These are phyloP conservation scores for Globisporangium orthogonon DNA, from an alignment of 352 stramenopile species.

Conservation along the genomic window DNA sequence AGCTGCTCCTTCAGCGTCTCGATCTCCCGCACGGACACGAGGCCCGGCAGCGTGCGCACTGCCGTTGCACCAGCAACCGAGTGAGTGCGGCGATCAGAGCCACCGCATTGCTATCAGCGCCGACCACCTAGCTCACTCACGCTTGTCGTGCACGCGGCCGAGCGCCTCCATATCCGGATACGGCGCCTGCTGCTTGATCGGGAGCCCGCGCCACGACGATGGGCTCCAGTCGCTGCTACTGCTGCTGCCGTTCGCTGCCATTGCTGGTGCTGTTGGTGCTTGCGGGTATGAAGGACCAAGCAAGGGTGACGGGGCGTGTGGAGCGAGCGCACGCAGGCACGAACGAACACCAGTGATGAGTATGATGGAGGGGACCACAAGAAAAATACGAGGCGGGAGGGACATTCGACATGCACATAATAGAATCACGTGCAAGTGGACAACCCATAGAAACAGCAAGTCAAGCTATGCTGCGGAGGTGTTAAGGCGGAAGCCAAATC, in stretches of 20 bases:
- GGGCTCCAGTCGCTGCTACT: constrained; percentile 36
- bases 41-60: constrained; percentile 79
- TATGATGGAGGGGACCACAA: no score
- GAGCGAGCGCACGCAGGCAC: no score
- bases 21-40: constrained; percentile 97
- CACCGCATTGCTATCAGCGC: no score
- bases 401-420: no score
- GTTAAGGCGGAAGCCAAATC: no score
- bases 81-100: background rate
- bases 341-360: no score
- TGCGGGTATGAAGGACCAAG: no score
- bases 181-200: constrained; percentile 77
- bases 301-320: no score
- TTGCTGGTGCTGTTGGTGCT: background rate
- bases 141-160: constrained; percentile 52
- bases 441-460: no score
- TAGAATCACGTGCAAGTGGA: no score
- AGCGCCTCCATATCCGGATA: constrained; percentile 76
- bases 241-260: constrained; percentile 3
- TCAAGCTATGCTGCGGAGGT: no score
- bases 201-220: constrained; percentile 69
- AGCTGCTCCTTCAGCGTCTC: constrained; percentile 87
- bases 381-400: no score
- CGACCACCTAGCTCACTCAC: constrained; percentile 43
- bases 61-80: constrained; percentile 3